Evolutionary conservation across 2,329 filamentous ascomycete species (phyloP), one percentile per base, ranked within the genome.

Genomic region (Neopestalotiopsis clavispora): DNA sequence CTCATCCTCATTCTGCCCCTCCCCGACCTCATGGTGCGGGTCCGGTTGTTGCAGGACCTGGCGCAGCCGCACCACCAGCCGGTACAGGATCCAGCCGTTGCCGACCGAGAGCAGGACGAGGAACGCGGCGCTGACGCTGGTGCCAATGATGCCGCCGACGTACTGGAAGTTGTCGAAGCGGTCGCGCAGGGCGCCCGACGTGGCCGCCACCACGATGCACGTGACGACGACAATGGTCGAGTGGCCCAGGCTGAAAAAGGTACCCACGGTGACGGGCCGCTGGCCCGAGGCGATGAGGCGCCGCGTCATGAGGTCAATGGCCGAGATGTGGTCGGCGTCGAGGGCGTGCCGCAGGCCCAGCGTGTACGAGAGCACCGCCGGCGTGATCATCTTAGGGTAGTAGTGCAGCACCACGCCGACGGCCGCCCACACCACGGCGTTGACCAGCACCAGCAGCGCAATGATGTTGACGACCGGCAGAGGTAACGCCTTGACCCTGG

Each of bases 251-350:
- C 92, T 95, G 84, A 99, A 98, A 79, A 94, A 98, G 1, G 94
- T 97, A 58, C 95, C 96, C 1, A 98, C 95, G 0, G 95, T 95
- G 12, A 97, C 94, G 1, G 95, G 95, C 1, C 89, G 89, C 77
- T 96, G 94, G 20, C 94, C 94, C 0, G 93, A 89, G 0, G 95
- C 95, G 49, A 98, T 90, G 30, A 98, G 88, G 6, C 95, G 90
- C 3, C 96, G 88, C 0, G 96, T 98, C 91, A 97, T 97, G 49
- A 98, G 87, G 80, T 98, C 95, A 75, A 98, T 99, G 71, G 95
- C 95, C 74, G 82, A 81, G 75, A 87, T 88, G 79, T 98, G 96
- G 80, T 98, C 95, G n/a, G 95, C 96, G 77, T 98, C 96, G 59
- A 98, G 89, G n/a, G 95, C 95, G 84, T 98, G 95, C 57, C 95